A percentile compares a stretch with the other conserved stretches of the same genome.
phyloP scores from a whole-genome alignment of 139 green algal species.

The Chlamydomonas incerta region DNA sequence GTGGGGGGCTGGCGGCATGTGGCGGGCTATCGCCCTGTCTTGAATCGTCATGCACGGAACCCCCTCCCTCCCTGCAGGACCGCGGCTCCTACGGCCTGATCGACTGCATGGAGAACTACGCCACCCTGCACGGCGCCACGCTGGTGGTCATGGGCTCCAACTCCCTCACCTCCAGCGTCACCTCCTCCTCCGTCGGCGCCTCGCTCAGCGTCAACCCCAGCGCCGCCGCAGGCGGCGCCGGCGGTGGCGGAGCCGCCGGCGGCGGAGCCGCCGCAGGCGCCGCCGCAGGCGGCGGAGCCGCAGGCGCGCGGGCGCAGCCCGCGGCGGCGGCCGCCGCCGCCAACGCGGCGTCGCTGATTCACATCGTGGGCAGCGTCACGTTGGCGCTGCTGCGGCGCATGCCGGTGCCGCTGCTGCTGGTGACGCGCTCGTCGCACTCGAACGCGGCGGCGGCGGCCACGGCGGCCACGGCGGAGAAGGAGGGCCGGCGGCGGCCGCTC shows the following conservation, averaged over 20 bases:
- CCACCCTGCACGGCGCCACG: not conserved
- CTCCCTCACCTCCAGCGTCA: constrained; percentile 7
- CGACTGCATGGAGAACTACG: constrained; percentile 26
- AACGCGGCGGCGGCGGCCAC: not conserved
- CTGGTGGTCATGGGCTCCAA: constrained; percentile 22
- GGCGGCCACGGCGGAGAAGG: not conserved
- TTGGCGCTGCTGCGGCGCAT: constrained; percentile 27
- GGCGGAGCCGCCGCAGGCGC: not conserved
- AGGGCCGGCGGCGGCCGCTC: not conserved
- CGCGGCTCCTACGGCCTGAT: constrained; percentile 11
- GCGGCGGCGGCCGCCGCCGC: not conserved
- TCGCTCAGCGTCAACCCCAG: not conserved
- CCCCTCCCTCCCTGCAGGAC: constrained; percentile 7
- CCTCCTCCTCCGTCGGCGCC: not conserved
- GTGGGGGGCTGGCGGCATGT: no score
- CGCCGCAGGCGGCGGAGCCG: not conserved
- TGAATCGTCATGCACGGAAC: no score
- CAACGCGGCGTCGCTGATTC: not conserved
- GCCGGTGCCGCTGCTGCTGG: constrained; percentile 5
- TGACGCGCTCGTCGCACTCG: not conserved
- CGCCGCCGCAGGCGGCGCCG: not conserved
- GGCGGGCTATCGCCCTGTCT: no score
- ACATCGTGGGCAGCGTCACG: constrained; percentile 11
- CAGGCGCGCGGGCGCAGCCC: not conserved
- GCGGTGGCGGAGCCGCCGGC: not conserved